Evolutionary conservation across 2,329 filamentous ascomycete genomes (phyloP), one percentile per base, ranked within the genome.

Genomic region (Scopulariopsis brevicaulis): DNA sequence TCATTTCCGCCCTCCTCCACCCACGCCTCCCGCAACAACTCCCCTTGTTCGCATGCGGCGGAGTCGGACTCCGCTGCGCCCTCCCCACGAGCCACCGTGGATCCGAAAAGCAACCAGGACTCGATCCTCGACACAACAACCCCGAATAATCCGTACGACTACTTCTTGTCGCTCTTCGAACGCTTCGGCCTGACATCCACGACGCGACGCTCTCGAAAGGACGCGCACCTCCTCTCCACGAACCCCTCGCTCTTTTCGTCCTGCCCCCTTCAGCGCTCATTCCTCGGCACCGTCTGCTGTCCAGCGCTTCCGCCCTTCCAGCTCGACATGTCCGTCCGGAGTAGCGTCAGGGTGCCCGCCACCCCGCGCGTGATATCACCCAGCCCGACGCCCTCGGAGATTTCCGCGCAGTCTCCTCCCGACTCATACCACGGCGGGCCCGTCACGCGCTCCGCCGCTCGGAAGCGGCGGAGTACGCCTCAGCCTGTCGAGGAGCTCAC

Each of bases 331-430:
- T 77, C 81, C 58, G 68, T 76, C 60, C 76, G 74, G 59, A 70
- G 72, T 56, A 75, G 81, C 60, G 71, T 70, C 62, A 75, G 77
- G 64, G 77, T 94, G 59, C 91, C 92, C 59, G 81, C 81, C 59
- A 94, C 87, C 59, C 91, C 91, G 66, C 86, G 90, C 67, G 89
- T 96, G 64, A 95, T 94, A 64, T 95, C 90, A 14, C 91, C 92
- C 48, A 94, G 90, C 58, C 91, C 92, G 48, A 86, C 87, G 2
- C 84, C 84, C 1, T 85, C 83, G 24, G 83, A 86, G 59, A 24
- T 22, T 69, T 63, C 80, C 86, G 68, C 79, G 32, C 28, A 34
- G 15, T 53, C 51, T 8, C 32, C 53, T 18, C 80, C 8, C 18
- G 46, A 50, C n/a, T 50, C 46, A 22, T 50, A 20, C 20, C 46